phyloP scores from a whole-genome alignment of 768 basidiomycete species.

The Collybia nuda region DNA sequence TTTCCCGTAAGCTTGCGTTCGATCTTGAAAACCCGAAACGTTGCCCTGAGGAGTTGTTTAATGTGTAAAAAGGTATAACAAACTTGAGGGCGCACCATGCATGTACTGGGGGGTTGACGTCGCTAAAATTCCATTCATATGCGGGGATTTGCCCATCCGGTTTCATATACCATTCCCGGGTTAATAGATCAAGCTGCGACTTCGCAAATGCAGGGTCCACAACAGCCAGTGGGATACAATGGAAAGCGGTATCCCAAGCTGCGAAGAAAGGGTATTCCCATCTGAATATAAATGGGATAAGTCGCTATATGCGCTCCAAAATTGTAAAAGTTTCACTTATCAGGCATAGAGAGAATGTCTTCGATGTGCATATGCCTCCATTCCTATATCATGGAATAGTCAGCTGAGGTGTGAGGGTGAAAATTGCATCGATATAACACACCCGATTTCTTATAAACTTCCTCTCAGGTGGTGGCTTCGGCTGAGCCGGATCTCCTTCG shows the following conservation, averaged over 20 bases:
- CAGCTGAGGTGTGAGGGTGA: not conserved
- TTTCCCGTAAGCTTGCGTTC: constrained; percentile 92
- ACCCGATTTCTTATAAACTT: constrained; percentile 84
- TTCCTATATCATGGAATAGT: constrained; percentile 45
- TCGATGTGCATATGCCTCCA: constrained; percentile 97
- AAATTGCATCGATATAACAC: constrained; percentile 16
- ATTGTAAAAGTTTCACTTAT: constrained; percentile 69
- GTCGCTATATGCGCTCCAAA: not conserved
- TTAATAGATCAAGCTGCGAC: constrained; percentile 94
- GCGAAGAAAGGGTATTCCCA: constrained; percentile 99
- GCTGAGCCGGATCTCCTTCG: constrained; percentile 93
- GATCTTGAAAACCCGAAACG: constrained; percentile 98
- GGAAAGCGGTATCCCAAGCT: constrained; percentile 99
- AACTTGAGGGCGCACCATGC: constrained; percentile 64
- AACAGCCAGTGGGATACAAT: constrained; percentile 95
- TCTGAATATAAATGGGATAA: constrained; percentile 32
- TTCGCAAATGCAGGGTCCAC: constrained; percentile 96
- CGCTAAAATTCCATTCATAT: constrained; percentile 99
- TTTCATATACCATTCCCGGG: constrained; percentile 99
- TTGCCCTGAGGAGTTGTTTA: constrained; percentile 56
- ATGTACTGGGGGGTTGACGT: constrained; percentile 98
- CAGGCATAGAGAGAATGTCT: constrained; percentile 98
- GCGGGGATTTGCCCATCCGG: constrained; percentile 98
- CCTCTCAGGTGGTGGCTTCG: constrained; percentile 87
- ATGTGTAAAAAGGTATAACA: not conserved